These are phyloP conservation scores for Exophiala aquamarina DNA, from an alignment of 2,329 filamentous ascomycete genomes.

Conservation along the genomic window DNA sequence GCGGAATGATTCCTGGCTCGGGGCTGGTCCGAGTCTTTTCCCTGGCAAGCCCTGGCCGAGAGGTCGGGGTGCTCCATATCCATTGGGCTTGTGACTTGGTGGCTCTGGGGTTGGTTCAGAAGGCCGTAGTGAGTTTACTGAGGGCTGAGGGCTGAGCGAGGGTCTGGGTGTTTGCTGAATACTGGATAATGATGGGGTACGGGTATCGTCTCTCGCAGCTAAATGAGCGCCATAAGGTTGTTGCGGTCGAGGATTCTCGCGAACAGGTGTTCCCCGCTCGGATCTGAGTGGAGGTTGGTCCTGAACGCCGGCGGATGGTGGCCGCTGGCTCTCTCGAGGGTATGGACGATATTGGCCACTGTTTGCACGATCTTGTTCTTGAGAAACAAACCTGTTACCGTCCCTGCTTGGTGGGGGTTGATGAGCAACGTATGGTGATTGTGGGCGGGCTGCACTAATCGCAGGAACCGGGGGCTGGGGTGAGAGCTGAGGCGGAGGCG, in stretches of 20 bases:
- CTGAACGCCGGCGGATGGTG: slow-evolving; percentile 10
- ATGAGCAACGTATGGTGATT: slow-evolving; percentile 20
- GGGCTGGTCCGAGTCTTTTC: slow-evolving; percentile 12
- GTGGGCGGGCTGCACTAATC: slow-evolving; percentile 16
- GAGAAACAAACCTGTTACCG: slow-evolving; percentile 9
- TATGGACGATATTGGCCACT: slow-evolving; percentile 15
- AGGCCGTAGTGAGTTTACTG: slow-evolving; percentile 18
- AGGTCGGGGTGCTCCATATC: slow-evolving; percentile 7
- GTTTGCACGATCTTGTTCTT: slow-evolving; percentile 14
- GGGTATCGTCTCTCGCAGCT: slow-evolving; percentile 11
- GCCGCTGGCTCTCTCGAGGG: slow-evolving; percentile 15
- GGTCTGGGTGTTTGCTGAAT: slow-evolving; percentile 17
- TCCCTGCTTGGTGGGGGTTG: slow-evolving; percentile 18
- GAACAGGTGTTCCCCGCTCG: slow-evolving; percentile 4
- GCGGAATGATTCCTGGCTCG: slow-evolving; percentile 12
- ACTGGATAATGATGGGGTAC: slow-evolving; percentile 15
- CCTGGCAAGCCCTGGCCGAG: slow-evolving; percentile 5
- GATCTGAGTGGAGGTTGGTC: slow-evolving; percentile 14
- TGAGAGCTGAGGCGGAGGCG: slow-evolving; percentile 9
- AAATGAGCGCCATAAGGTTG: slow-evolving; percentile 15
- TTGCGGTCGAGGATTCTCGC: slow-evolving; percentile 13
- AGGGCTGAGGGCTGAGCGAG: slow-evolving; percentile 20
- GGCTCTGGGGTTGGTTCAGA: slow-evolving; percentile 12
- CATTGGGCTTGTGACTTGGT: slow-evolving; percentile 15
- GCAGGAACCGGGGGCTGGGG: slow-evolving; percentile 12